These are phyloP conservation scores for Neonectria neomacrospora DNA, from an alignment of 2,329 filamentous ascomycete species.

Conservation along the genomic window DNA sequence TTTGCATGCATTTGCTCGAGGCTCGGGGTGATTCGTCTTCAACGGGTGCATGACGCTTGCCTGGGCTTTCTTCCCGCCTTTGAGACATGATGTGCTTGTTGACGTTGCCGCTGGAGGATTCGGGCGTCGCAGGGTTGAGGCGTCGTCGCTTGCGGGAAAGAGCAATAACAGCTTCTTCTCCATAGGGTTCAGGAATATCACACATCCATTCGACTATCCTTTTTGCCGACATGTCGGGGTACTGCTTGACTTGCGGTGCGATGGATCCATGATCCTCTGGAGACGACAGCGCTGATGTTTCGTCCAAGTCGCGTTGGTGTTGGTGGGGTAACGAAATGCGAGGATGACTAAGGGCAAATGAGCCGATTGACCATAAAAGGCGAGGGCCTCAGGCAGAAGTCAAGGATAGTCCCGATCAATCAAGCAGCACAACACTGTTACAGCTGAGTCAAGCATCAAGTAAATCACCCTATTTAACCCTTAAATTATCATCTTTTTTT, in stretches of 20 bases:
- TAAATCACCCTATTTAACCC: no score
- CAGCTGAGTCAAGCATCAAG: no score
- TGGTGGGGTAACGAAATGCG: no score
- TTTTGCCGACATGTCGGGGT: slow-evolving; percentile 7
- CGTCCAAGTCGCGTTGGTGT: no score
- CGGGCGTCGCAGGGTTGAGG: slow-evolving; percentile 8
- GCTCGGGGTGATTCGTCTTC: slow-evolving; percentile 8
- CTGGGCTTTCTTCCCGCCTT: neutral
- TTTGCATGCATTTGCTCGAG: slow-evolving; percentile 5
- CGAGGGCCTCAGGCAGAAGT: no score
- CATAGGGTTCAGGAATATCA: neutral
- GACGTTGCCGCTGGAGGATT: neutral
- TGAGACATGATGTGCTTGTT: slow-evolving; percentile 5
- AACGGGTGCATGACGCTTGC: neutral
- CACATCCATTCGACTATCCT: slow-evolving; percentile 11
- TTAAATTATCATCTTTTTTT: no score
- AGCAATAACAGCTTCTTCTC: neutral
- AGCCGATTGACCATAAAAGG: no score
- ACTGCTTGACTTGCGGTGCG: neutral
- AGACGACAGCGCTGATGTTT: no score
- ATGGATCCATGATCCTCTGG: no score
- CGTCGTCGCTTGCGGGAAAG: slow-evolving; percentile 9
- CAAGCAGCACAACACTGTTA: no score
- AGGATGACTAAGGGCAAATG: no score
- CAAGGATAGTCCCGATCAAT: no score